Evolutionary conservation across 73 alveolate genomes (phyloP), one percentile per base, ranked within the genome.

Genomic region (Symbiodinium natans): DNA sequence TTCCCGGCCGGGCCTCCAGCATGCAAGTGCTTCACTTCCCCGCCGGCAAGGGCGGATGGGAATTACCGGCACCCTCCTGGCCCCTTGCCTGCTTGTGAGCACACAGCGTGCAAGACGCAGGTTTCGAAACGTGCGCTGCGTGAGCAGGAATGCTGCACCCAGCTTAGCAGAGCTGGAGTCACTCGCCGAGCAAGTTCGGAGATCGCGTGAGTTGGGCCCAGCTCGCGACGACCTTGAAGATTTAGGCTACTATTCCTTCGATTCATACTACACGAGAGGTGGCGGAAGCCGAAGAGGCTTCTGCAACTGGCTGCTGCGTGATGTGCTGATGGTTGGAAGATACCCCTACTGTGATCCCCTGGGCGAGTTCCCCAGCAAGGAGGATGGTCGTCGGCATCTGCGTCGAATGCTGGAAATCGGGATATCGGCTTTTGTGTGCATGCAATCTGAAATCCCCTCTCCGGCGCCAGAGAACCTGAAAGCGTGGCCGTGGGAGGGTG

Each of bases 401-500:
- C 29, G 1, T 0, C 17, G 25, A 27, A 63, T 63, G 77, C 77
- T 63, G 34, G 77, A 63, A 23, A 34, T 19, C 36, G 77, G 77
- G 15, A 63, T 63, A 25, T 21, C 77, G 25, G 77, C 77, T 63
- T 63, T 63, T 34, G 77, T 63, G 77, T 63, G 77, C 77, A 63
- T 63, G 77, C 77, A 63, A 63, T 31, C 77, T 63, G 77, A 63
- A 27, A 63, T 63, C 77, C 77, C 77, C 17, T 63, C 77, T 25
- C 77, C 77, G 7, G 77, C 77, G 9, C 77, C 77, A 25, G 77
- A 63, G 31, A 63, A 63, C 34, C 36, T 63, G 77, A 63, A 63
- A 63, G 77, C 77, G 31, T 63, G 77, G 77, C 77, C 77, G 31
- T 63, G 77, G 77, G 77, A 63, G 31, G 77, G 77, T 27, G 77